A percentile compares a stretch with the other conserved stretches of the same genome.
Conservation (phyloP, 768 basidiomycete genomes). For the Lactarius evosmus region DNA sequence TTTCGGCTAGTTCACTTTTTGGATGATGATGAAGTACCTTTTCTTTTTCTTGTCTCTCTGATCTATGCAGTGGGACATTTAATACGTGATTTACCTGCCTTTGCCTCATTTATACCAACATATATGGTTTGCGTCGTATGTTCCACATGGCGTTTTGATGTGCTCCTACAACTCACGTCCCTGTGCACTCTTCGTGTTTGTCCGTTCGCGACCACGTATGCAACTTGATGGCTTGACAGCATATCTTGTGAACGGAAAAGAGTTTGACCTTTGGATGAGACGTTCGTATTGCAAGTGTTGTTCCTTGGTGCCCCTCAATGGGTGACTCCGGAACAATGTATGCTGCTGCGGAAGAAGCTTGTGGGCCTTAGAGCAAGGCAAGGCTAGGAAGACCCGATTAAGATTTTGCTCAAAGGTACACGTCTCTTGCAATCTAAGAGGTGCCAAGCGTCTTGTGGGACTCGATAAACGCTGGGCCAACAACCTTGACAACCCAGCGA, state of each 20-base stretch:
- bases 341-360: not conserved
- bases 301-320: too few species aligned
- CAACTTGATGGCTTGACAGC: constrained; percentile 2
- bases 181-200: not conserved
- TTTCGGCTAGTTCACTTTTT: constrained; percentile 7
- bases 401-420: not conserved
- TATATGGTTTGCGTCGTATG: not conserved
- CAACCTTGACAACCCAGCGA: too few species aligned
- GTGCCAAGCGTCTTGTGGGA: not conserved
- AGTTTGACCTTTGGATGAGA: too few species aligned
- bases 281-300: too few species aligned
- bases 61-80: constrained; percentile 12
- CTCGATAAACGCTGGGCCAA: too few species aligned
- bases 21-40: not conserved
- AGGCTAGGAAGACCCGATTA: not conserved
- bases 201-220: not conserved
- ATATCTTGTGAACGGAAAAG: not conserved
- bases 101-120: constrained; percentile 19
- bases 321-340: not conserved
- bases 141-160: not conserved
- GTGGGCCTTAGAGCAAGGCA: too few species aligned
- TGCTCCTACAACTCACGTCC: not conserved
- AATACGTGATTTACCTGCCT: constrained; percentile 13
- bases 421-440: not conserved
- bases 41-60: constrained; percentile 4